A percentile compares a stretch with the other conserved stretches of the same genome.
These are phyloP conservation scores for Trichoderma parareesei DNA, from an alignment of 495 filamentous ascomycete genomes.

Conservation along the genomic window DNA sequence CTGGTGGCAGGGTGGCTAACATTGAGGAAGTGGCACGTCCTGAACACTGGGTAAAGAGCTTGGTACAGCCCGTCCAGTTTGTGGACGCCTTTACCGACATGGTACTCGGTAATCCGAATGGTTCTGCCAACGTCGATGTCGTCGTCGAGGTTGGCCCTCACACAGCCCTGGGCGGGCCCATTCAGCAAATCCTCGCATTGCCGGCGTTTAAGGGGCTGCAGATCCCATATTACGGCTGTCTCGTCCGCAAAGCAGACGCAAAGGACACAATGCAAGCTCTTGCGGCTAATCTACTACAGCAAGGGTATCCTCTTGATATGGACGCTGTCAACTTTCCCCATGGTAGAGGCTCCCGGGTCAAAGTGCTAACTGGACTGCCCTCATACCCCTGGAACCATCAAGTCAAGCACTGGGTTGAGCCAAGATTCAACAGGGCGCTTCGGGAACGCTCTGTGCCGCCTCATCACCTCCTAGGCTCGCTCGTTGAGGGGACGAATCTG, in stretches of 20 bases:
- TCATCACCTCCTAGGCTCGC: constrained; percentile 44
- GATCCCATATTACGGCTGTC: constrained; percentile 11
- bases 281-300: constrained; percentile 23
- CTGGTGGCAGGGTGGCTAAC: constrained; percentile 23
- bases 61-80: constrained; percentile 45
- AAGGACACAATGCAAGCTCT: constrained; percentile 24
- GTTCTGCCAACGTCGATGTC: constrained; percentile 17
- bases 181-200: constrained; percentile 40
- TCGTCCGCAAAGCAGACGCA: constrained; percentile 27
- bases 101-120: too few species aligned
- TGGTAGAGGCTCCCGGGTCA: constrained; percentile 14
- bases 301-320: constrained; percentile 36
- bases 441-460: constrained; percentile 25
- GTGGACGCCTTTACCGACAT: constrained; percentile 26
- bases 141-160: constrained; percentile 33
- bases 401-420: constrained; percentile 36
- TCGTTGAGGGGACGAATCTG: constrained; percentile 21
- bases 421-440: constrained; percentile 33
- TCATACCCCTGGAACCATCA: constrained; percentile 40
- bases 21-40: constrained; percentile 28
- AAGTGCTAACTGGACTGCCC: constrained; percentile 28
- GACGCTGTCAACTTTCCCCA: constrained; percentile 19
- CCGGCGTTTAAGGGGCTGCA: constrained; percentile 5
- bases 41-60: constrained; percentile 46
- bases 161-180: constrained; percentile 42